Base-by-base conservation (phyloP, 768 basidiomycete genomes). In the Tephrocybe sp. region DNA sequence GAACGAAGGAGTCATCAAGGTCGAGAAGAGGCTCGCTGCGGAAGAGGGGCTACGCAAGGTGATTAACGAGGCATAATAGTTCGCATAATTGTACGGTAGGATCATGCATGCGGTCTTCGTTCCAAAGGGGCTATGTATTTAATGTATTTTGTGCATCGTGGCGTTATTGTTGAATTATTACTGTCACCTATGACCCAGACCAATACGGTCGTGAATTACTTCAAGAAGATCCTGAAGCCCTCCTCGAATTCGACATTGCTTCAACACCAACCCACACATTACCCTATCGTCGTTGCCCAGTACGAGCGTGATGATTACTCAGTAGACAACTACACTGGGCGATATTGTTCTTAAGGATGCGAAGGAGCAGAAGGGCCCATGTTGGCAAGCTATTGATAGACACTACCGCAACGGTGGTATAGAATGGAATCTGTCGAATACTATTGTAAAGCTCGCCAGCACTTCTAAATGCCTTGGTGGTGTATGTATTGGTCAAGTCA, bases 1-100 rank as follows among this genome's bases (percentile, higher is more conserved):
- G 82, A 55, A 68, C 3, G 59, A 64, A 31, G 81, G 83, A 61
- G 77, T 82, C 11, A 54, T 68, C 54, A 74, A 75, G 41, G 80
- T 78, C 2, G 17, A 42, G 33, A n/a, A 34, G 17, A 45, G 53
- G 32, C 34, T 38, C 10, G 26, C 46, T 22, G 48, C 35, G 33
- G 40, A 53, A 39, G 51, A 53, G 19, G 42, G 45, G 23, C 45
- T 39, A 39, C 26, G 30, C 8, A 39, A 45, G 22, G 12, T 19
- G 13, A 30, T 14, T 12, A 35, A 51, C 39, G 44, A 22, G 19
- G 46, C 48, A 39, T 16, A 39, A 7, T 12, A 10, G 40, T 41
- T 20, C 17, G 19, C 6, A 20, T 34, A 19, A 8, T 19, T 41
- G 7, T 41, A 5, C 17, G 22, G 23, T 22, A 11, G 32, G 3